Evolutionary conservation across 345 rosid genomes (phyloP), one percentile per base, ranked within the genome.

Genomic region (Nephelium lappaceum): DNA sequence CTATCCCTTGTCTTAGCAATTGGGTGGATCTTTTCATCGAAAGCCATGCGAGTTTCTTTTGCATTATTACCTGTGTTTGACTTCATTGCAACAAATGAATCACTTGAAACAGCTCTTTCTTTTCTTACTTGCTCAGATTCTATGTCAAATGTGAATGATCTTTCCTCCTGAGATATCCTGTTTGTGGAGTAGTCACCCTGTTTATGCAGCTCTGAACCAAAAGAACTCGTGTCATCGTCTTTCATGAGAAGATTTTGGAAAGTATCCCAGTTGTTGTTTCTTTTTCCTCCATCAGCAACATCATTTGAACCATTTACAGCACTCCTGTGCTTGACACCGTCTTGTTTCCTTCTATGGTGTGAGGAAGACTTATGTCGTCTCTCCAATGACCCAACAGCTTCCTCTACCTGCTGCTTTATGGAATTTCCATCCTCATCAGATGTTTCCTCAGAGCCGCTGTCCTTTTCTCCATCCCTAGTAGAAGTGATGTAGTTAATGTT

Each of bases 401-500:
- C 94, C 78, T 90, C 93, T 69, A 95, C 97, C 79, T 88, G 94
- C 71, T 90, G 92, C 85, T 90, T 93, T 75, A 95, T 86, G 71
- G 90, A 85, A 71, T 91, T 85, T 72, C 91, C 96, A 77, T 85
- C 94, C 63, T 89, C 95, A 27, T 89, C 93, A 23, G 88, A 89
- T 67, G 86, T 88, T 55, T 83, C 92, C 68, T 91, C 93, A 0
- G 93, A 89, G 64, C 76, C 67, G 41, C 88, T 85, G 31, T 73
- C 89, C 61, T 74, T 90, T 19, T 85, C 89, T 78, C 91, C 96
- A 76, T 92, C 90, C 77, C 90, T 89, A 83, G 86, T 88, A 3
- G 98, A 93, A 74, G 99, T 89, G 61, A 96, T 93, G 85, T 96
- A 96, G 83, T 96, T 96, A 72, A 96, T 96, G 79, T 96, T 96